phyloP scores from a whole-genome alignment of 2,329 filamentous ascomycete genomes.

The Calonectria leucothoes region DNA sequence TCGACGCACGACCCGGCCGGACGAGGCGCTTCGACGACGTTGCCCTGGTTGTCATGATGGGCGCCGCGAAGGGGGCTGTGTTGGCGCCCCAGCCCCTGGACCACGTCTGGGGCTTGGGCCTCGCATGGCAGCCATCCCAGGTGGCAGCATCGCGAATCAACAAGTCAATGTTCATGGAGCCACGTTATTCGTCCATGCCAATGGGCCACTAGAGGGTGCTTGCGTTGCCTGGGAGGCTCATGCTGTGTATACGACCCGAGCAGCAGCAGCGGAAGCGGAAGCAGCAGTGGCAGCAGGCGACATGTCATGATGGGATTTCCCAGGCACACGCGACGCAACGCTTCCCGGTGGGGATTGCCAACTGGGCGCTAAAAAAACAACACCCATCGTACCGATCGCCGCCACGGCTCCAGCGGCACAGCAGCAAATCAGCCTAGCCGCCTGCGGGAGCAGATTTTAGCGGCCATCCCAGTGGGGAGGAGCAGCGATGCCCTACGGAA shows the following conservation, averaged over 20 bases:
- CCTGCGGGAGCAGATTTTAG: constrained; percentile 16
- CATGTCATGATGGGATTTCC: neutral
- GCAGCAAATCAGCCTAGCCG: neutral
- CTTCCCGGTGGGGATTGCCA: neutral
- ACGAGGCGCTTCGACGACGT: neutral
- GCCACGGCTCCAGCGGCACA: neutral
- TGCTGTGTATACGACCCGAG: neutral
- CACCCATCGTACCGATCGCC: neutral
- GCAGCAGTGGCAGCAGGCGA: neutral
- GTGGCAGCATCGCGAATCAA: neutral
- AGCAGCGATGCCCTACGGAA: neutral
- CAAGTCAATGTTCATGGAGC: neutral
- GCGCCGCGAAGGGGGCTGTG: neutral
- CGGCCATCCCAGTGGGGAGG: constrained; percentile 21
- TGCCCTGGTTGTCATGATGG: constrained; percentile 4
- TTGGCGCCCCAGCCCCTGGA: neutral
- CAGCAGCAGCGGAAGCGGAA: too few relatives aligned
- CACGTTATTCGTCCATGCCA: neutral
- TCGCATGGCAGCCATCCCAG: neutral
- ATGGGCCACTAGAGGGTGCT: neutral
- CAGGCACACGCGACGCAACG: neutral
- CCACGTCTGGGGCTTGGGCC: constrained; percentile 1
- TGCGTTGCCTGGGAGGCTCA: neutral
- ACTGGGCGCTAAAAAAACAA: neutral
- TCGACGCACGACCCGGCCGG: neutral